These are phyloP conservation scores for Pseudogymnoascus verrucosus DNA, from an alignment of 2,329 filamentous ascomycete species.

Conservation along the genomic window DNA sequence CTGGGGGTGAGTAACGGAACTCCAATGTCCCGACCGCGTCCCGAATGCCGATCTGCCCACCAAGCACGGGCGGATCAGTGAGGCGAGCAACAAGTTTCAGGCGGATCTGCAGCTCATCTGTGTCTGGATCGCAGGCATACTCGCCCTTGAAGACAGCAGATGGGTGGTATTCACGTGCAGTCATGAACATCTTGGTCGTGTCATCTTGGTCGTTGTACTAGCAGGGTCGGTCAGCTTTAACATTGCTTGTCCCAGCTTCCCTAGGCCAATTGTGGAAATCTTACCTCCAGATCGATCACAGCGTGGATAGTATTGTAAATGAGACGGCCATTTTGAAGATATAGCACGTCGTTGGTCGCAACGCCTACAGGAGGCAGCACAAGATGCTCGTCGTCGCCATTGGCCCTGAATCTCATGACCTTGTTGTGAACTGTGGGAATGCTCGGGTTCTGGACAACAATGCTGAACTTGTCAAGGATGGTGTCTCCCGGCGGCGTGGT, in stretches of 20 bases:
- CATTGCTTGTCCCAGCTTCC: background rate
- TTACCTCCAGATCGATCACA: conserved; percentile 39
- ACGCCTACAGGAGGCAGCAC: conserved; percentile 33
- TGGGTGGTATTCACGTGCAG: conserved; percentile 34
- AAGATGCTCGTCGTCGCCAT: conserved; percentile 33
- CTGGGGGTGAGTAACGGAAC: conserved; percentile 36
- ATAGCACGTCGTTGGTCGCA: conserved; percentile 29
- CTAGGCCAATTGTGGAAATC: background rate
- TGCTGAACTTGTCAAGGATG: conserved; percentile 29
- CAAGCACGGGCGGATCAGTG: conserved; percentile 20
- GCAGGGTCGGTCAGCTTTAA: background rate
- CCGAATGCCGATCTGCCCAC: conserved; percentile 35
- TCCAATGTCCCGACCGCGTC: conserved; percentile 32
- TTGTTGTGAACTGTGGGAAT: conserved; percentile 32
- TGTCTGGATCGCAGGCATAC: conserved; percentile 36
- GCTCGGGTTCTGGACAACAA: conserved; percentile 32
- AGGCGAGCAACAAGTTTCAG: conserved; percentile 28
- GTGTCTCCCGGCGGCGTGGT: conserved; percentile 25
- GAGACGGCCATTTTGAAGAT: conserved; percentile 32
- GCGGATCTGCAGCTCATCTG: conserved; percentile 33
- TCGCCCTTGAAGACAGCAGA: conserved; percentile 34
- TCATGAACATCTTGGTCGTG: conserved; percentile 42
- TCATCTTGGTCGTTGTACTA: conserved; percentile 37
- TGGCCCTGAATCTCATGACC: conserved; percentile 32
- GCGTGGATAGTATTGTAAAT: conserved; percentile 27